phyloP scores from a whole-genome alignment of 2,329 filamentous ascomycete species.

The Aspergillus bombycis region DNA sequence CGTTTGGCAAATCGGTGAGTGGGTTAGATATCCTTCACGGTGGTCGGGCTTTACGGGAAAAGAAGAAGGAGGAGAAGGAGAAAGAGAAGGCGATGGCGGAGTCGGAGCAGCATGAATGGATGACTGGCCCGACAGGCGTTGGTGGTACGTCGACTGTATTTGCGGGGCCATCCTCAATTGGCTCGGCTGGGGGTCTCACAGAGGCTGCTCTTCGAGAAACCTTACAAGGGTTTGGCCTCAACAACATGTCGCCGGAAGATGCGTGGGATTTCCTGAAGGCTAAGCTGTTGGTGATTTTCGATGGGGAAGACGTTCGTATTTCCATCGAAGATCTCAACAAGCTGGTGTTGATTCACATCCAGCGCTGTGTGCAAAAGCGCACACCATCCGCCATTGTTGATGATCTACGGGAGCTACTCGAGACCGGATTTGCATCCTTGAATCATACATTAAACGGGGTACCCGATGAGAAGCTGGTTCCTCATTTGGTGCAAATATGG shows the following conservation, averaged over 20 bases:
- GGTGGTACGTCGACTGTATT: conserved; percentile 32
- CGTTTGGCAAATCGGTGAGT: conserved; percentile 81
- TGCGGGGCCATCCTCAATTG: conserved; percentile 41
- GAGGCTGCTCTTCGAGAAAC: conserved; percentile 46
- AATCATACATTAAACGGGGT: conserved; percentile 80
- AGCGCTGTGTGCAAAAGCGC: conserved; percentile 64
- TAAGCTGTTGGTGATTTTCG: conserved; percentile 65
- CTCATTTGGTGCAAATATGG: conserved; percentile 91
- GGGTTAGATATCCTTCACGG: conserved; percentile 78
- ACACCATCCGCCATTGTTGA: conserved; percentile 63
- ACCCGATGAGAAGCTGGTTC: conserved; percentile 85
- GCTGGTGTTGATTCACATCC: conserved; percentile 64
- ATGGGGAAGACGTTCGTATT: conserved; percentile 65
- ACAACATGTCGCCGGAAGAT: conserved; percentile 69
- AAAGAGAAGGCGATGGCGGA: conserved; percentile 33
- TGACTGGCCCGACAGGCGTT: conserved; percentile 29
- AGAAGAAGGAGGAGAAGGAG: conserved; percentile 72
- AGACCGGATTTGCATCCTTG: conserved; percentile 79
- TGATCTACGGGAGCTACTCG: conserved; percentile 63
- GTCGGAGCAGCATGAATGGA: conserved; percentile 40
- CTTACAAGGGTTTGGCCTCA: conserved; percentile 61
- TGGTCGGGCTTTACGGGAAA: conserved; percentile 75
- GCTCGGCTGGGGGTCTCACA: conserved; percentile 32
- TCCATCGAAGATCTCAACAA: conserved; percentile 69
- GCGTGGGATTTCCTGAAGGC: conserved; percentile 69